Base-by-base conservation (phyloP, 2,329 filamentous ascomycete species). In the Orbilia brochopaga region DNA sequence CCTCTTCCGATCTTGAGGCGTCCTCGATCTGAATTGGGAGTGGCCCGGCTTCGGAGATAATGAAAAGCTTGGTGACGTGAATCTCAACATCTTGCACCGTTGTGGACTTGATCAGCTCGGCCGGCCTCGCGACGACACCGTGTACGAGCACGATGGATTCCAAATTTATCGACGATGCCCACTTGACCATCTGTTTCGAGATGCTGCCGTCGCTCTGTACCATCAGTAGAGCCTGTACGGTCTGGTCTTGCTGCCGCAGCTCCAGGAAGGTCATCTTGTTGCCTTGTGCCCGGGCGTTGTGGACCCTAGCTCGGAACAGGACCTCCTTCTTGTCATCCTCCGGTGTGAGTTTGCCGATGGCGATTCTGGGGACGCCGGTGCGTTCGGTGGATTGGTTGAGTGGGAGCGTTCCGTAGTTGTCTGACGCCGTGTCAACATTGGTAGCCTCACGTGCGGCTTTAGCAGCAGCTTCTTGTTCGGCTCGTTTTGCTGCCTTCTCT, bases 151-250 rank as follows among this genome's bases (percentile, higher is more conserved):
- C 87, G 76, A 90, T 92, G 76, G 89, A 91, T 83, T 97, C 93
- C 51, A 88, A 84, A 78, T 86, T 89, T 75, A 96, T 81, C 48
- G 83, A 85, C 53, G 86, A 86, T 55, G 89, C 87, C 86, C 90
- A 97, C 82, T 97, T 97, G 79, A 97, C 90, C 93, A 97, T 97
- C 80, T 90, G 91, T 79, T 88, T 88, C 73, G 86, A 90, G 40
- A 92, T 85, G 55, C 81, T 85, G 37, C 84, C 87, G 77, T 91
- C 86, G 78, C 83, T 81, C 77, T 85, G 86, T 54, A 86, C 88
- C 17, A 85, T 84, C 15, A 91, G 83, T 40, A 97, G 88, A 57
- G 89, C 91, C 82, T 97, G 92, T 42, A 97, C 88, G 24, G 88
- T 89, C 83, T 89, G 88, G 77, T 87, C 85, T 79, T 90, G 87